A percentile compares a stretch with the other conserved stretches of the same genome.
phyloP scores from a whole-genome alignment of 2,329 filamentous ascomycete species.

The Rutstroemia sydowiana region DNA sequence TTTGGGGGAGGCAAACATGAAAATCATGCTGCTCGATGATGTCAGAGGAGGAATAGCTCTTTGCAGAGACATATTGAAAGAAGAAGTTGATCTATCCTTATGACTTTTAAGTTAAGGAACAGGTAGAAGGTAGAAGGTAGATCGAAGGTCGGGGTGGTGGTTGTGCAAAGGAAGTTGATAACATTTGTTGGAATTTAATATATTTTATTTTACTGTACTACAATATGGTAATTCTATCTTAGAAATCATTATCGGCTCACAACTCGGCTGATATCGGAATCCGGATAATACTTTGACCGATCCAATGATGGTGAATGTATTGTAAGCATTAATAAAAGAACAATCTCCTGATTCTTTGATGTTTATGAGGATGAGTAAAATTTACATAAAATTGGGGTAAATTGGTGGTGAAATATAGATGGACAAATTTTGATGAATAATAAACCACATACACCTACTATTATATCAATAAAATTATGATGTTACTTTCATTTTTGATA shows the following conservation, averaged over 20 bases:
- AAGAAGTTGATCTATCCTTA: background rate
- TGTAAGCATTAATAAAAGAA: conserved; percentile 5
- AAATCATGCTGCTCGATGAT: conserved; percentile 24
- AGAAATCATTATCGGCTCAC: conserved; percentile 7
- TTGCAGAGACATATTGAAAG: conserved; percentile 25
- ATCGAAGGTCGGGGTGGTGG: background rate
- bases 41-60: conserved; percentile 26
- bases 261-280: background rate
- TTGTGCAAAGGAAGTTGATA: background rate
- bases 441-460: too few relatives aligned
- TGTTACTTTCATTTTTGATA: too few relatives aligned
- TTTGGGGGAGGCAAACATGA: conserved; percentile 25
- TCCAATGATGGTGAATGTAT: background rate
- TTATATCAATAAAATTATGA: too few relatives aligned
- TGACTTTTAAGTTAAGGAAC: too few relatives aligned
- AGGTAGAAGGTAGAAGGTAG: background rate
- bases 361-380: background rate
- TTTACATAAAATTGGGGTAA: background rate
- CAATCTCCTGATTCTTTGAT: background rate
- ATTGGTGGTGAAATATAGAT: too few relatives aligned
- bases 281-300: conserved; percentile 4
- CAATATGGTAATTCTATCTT: background rate
- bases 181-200: conserved; percentile 1
- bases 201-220: background rate
- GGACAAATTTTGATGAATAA: too few relatives aligned